phyloP scores from a whole-genome alignment of 2,329 filamentous ascomycete species.

The Bisporella sp. region DNA sequence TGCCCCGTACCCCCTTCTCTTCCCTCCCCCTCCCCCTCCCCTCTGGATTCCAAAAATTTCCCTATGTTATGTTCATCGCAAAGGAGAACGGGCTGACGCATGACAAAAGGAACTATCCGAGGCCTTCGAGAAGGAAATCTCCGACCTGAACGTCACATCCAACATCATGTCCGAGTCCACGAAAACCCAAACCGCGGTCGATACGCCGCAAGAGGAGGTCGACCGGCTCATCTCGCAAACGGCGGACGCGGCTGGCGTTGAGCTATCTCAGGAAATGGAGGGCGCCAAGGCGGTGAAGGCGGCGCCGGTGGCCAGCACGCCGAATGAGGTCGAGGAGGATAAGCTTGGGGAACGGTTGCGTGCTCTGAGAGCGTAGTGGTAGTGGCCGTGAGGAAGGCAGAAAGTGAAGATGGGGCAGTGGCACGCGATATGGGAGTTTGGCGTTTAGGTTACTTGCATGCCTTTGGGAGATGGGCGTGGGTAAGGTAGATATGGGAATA shows the following conservation, averaged over 20 bases:
- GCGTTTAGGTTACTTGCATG: too few relatives aligned
- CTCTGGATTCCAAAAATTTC: too few relatives aligned
- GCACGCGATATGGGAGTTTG: too few relatives aligned
- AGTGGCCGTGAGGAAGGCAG: background rate
- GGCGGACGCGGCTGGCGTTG: conserved; percentile 81
- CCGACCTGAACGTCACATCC: conserved; percentile 41
- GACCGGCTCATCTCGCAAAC: conserved; percentile 80
- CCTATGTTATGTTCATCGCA: background rate
- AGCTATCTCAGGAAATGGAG: conserved; percentile 69
- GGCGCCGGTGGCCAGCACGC: conserved; percentile 52
- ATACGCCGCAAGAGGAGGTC: conserved; percentile 74
- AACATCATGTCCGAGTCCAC: conserved; percentile 73
- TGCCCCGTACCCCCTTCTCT: background rate
- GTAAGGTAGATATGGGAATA: too few relatives aligned
- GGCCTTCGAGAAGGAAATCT: conserved; percentile 51
- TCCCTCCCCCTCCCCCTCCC: background rate
- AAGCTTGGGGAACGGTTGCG: conserved; percentile 54
- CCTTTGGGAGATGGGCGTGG: too few relatives aligned
- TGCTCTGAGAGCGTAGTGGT: conserved; percentile 36
- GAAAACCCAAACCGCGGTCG: conserved; percentile 66
- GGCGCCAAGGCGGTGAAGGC: conserved; percentile 50
- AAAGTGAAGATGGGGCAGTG: too few relatives aligned
- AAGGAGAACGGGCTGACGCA: background rate
- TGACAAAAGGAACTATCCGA: conserved; percentile 43
- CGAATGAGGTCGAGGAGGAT: conserved; percentile 73